A percentile compares a stretch with the other conserved stretches of the same genome.
These are phyloP conservation scores for Ceriops decandra DNA, from an alignment of 345 rosid genomes.

Conservation along the genomic window DNA sequence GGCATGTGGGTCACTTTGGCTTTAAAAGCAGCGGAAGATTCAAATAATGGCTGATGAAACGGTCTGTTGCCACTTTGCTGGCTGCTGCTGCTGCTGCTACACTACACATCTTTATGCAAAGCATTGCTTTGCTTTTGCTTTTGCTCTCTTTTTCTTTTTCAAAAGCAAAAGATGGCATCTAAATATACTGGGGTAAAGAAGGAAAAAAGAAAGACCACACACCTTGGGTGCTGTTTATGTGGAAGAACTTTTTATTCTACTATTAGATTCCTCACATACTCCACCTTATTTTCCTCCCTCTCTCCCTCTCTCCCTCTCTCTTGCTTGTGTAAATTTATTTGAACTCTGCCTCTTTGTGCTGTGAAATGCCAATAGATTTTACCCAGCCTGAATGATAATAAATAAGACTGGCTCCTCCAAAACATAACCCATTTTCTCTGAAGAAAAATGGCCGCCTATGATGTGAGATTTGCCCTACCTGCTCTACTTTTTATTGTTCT, in stretches of 20 bases:
- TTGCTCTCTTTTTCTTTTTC: constrained; percentile 10
- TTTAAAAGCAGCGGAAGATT: constrained; percentile 22
- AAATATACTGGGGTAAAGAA: constrained; percentile 13
- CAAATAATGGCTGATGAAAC: constrained; percentile 31
- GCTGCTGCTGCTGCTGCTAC: too few relatives aligned
- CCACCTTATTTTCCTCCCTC: too few relatives aligned
- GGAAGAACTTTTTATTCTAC: constrained; percentile 19
- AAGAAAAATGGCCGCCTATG: constrained; percentile 22
- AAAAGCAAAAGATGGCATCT: constrained; percentile 43
- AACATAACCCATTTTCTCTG: constrained; percentile 8
- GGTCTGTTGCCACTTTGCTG: constrained; percentile 14
- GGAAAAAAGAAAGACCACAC: constrained; percentile 14
- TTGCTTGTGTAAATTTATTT: not conserved
- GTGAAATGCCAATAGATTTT: constrained; percentile 10
- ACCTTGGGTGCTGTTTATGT: constrained; percentile 40
- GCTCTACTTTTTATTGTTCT: constrained; percentile 25
- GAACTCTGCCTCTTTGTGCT: not conserved
- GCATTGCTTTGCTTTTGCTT: constrained; percentile 40
- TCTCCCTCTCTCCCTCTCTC: not conserved
- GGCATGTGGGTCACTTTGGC: constrained; percentile 22
- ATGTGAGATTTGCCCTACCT: constrained; percentile 14
- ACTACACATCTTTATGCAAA: constrained; percentile 31
- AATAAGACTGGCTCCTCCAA: constrained; percentile 11
- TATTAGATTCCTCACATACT: constrained; percentile 12
- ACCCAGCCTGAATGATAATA: constrained; percentile 12